Evolutionary conservation across 768 basidiomycete genomes (phyloP), one percentile per base, ranked within the genome.

Genomic region (Sutorius australiensis): DNA sequence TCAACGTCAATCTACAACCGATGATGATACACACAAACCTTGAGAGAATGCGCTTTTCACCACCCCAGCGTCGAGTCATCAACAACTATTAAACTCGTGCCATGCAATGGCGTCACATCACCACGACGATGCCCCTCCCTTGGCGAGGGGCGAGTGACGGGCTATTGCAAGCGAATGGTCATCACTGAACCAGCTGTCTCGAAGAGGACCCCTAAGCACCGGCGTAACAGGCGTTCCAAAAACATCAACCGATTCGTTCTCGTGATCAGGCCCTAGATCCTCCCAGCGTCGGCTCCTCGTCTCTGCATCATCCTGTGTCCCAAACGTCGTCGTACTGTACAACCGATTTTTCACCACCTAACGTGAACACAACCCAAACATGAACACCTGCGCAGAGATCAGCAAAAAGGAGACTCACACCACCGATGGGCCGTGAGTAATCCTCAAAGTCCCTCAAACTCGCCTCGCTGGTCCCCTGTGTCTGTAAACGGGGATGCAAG

Each of bases 381-480:
- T 24, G 24, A 57, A 55, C 3, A 33, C 24, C n/a, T 0, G 27
- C 24, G 11, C 2, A 3, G 19, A 27, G 33, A 46, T 34, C 28
- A 21, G 16, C 0, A 8, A 48, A 37, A 31, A 13, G 17, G 5
- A 32, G 27, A 59, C 69, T 56, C 5, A 71, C 68, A 13, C 69
- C 68, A 30, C 59, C 63, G 13, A 69, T 69, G 4, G 68, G 68
- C 11, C 69, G 62, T 1, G 69, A 69, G 34, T 69, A 69, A 34
- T 69, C 68, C 27, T 69, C 69, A 32, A 69, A 69, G 47, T 69
- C 68, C 50, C 61, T 59, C 47, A 69, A 45, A 45, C 68, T 69
- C 27, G 60, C 40, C 3, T 60, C 62, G 27, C 69, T 69, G 38
- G 37, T 32, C 0, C 65, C 67, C 17, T 65, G 58, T 0, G 40